Base-by-base conservation (phyloP, 2,329 filamentous ascomycete genomes). In the Cladosporium sp. region DNA sequence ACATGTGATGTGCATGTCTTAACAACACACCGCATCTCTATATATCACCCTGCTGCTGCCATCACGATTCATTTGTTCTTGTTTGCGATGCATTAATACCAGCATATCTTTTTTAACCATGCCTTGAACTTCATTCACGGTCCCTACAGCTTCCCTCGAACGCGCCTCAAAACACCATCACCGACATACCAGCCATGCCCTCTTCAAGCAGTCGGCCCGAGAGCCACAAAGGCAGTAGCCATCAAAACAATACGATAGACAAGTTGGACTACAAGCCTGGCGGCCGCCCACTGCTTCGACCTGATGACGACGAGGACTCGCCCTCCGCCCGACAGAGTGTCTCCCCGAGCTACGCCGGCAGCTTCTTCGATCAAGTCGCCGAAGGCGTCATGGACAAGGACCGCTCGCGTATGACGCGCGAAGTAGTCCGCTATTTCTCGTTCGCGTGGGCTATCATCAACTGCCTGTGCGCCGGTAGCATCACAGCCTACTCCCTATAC, bases 401-500 rank as follows among this genome's bases (percentile, higher is more conserved):
- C 63, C 73, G 80, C 51, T 64, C 68, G 58, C 74, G 69, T 56
- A 73, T 84, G 70, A 74, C 74, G 55, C 75, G 70, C 57, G 72
- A 80, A 57, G 66, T 77, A 7, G 61, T 76, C 3, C 73, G 80
- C 49, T 77, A 80, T 55, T 61, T 75, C 52, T 80, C 78, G 64
- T 85, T 85, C 64, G 68, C 68, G 24, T 83, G 78, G 77, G 81
- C 80, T 30, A 72, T 84, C 49, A 65, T 84, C 53, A 80, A 75
- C 63, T 83, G 80, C 59, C 79, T 96, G 27, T 93, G 88, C 67
- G 92, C 90, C 24, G 93, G 92, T 55, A 95, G 89, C 62, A 89
- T 97, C 63, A 90, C 89, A 43, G 88, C 90, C 43, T 99, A 93
- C 74, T 96, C 90, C 30, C 82, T 99, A 27, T 99, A 97, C 68